Evolutionary conservation across 352 stramenopile genomes (phyloP).

Genomic region (Phytophthora tubulina): DNA sequence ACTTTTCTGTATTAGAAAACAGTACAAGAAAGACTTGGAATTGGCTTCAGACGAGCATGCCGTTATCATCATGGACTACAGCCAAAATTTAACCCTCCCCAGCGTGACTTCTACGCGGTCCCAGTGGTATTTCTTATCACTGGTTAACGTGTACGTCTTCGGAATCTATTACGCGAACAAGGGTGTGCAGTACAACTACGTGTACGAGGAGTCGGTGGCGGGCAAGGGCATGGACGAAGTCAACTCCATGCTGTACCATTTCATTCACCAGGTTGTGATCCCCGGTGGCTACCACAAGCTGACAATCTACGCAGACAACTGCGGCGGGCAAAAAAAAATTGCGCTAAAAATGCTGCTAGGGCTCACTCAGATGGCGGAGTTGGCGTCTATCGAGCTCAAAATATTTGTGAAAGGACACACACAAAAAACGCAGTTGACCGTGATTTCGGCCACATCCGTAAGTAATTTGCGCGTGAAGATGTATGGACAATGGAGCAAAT

Average conservation of each 20-base stretch:
- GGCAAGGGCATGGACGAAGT: slow-evolving; percentile 28
- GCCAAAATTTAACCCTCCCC: slow-evolving; percentile 29
- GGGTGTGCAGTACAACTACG: slow-evolving; percentile 19
- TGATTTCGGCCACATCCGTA: not conserved
- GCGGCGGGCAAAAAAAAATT: slow-evolving; percentile 26
- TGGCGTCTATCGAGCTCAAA: not conserved
- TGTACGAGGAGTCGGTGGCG: slow-evolving; percentile 7
- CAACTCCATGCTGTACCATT: slow-evolving; percentile 27
- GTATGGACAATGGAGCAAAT: not conserved
- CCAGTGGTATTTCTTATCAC: slow-evolving; percentile 32
- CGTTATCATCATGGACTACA: slow-evolving; percentile 34
- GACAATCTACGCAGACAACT: slow-evolving; percentile 27
- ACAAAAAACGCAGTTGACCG: not conserved
- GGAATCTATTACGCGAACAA: slow-evolving; percentile 27
- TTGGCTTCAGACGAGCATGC: slow-evolving; percentile 1
- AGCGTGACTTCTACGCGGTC: slow-evolving; percentile 16
- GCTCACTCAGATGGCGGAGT: not conserved
- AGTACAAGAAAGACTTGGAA: slow-evolving; percentile 24
- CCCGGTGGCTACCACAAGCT: not conserved
- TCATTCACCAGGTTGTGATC: not conserved
- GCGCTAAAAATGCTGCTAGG: not conserved
- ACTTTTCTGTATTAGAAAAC: not conserved
- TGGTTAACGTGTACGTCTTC: slow-evolving; percentile 27
- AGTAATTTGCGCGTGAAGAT: not conserved
- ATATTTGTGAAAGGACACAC: not conserved